Evolutionary conservation across 2,329 filamentous ascomycete genomes (phyloP).

Genomic region (Pseudogymnoascus sp.): DNA sequence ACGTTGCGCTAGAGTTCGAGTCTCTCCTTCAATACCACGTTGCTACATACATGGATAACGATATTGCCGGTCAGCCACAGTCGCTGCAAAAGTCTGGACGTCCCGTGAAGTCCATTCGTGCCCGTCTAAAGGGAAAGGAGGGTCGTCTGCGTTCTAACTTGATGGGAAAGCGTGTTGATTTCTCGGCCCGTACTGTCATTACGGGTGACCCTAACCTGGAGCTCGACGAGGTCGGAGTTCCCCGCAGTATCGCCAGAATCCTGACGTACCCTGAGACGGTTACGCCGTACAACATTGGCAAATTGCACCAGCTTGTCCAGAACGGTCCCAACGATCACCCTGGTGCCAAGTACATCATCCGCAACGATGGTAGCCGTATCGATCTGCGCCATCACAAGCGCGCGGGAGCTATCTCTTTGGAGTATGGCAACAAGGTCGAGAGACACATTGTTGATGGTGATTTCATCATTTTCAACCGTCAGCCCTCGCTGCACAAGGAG

Average conservation of each 20-base stretch:
- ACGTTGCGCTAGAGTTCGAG: conserved; percentile 87
- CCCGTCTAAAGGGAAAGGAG: conserved; percentile 97
- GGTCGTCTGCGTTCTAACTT: conserved; percentile 94
- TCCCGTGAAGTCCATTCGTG: conserved; percentile 92
- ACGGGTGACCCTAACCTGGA: conserved; percentile 96
- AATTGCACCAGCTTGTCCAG: conserved; percentile 78
- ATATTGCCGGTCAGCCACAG: conserved; percentile 91
- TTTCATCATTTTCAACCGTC: conserved; percentile 99
- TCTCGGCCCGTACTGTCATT: conserved; percentile 98
- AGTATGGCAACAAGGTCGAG: conserved; percentile 98
- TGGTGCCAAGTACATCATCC: conserved; percentile 92
- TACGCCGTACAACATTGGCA: conserved; percentile 94
- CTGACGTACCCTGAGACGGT: conserved; percentile 96
- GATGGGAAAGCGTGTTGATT: conserved; percentile 99
- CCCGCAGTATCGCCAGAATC: conserved; percentile 83
- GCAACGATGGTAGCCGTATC: conserved; percentile 86
- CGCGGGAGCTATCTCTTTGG: conserved; percentile 74
- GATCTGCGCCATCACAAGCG: conserved; percentile 90
- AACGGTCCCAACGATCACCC: conserved; percentile 94
- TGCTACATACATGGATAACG: conserved; percentile 99
- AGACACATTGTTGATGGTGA: conserved; percentile 93
- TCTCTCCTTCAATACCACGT: conserved; percentile 93
- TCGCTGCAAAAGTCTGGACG: conserved; percentile 95
- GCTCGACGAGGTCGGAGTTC: conserved; percentile 94
- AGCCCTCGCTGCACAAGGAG: conserved; percentile 97